Conservation (phyloP, 2,329 filamentous ascomycete genomes). For the Pestalotiopsis sp. region DNA sequence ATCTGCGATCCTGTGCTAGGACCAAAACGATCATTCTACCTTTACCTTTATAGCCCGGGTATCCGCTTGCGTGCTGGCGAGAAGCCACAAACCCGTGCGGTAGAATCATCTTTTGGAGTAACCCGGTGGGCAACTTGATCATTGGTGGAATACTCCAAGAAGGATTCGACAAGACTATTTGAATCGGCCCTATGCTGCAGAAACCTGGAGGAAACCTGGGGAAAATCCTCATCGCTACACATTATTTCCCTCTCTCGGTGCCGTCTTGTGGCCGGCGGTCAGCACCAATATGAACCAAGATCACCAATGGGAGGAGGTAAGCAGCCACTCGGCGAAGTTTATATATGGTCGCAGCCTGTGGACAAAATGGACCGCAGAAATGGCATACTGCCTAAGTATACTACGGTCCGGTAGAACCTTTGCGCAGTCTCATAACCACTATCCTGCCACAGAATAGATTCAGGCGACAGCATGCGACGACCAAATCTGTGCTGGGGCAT, state of each 20-base stretch:
- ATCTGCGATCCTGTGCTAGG: not conserved
- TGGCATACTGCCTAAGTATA: not conserved
- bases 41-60: too few relatives aligned
- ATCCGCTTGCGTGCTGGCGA: too few relatives aligned
- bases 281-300: not conserved
- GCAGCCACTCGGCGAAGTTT: not conserved
- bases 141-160: constrained; percentile 4
- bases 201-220: not conserved
- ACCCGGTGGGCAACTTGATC: not conserved
- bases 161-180: not conserved
- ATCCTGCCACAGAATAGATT: not conserved
- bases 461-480: not conserved
- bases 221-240: not conserved
- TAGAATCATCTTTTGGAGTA: not conserved
- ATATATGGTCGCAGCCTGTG: not conserved
- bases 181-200: constrained; percentile 9
- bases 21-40: not conserved
- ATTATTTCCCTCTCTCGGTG: not conserved
- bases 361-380: not conserved
- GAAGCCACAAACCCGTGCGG: too few relatives aligned
- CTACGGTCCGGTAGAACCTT: not conserved
- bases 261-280: not conserved
- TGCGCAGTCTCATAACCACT: not conserved
- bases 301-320: not conserved
- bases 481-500: not conserved